Base-by-base conservation (phyloP, 1,284 basidiomycete species). In the Veloboletus limbatus region DNA sequence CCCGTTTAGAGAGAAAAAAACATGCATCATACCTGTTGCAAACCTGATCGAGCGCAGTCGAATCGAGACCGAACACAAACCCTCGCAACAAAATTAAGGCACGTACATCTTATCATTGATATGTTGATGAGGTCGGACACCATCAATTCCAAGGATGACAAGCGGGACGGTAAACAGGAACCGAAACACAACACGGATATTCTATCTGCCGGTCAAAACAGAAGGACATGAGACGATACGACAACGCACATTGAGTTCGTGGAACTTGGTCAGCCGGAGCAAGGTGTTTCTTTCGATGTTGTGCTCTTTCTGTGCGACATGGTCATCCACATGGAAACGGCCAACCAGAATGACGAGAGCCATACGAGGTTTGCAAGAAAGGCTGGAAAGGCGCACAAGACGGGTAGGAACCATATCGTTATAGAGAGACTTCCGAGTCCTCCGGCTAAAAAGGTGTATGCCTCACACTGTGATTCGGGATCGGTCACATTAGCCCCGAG, bases 231-330 rank as follows among this genome's bases (percentile, higher is more conserved):
- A 28, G 14, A 20, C 4, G n/a, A 24, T 0, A 10, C 4, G 14
- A 34, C 20, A 6, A 67, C 82, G 31, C 54, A 89, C 86, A 54
- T 90, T 89, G 36, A 89, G 65, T 58, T 90, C 87, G 34, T 85
- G 82, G 60, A 87, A 89, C 52, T 83, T 88, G 14, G 81, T 83
- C 36, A 90, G 66, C 17, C 85, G 77, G 30, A 87, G 73, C 37
- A 89, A 72, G 3, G 83, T 85, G 25, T 57, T 68, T 16, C 55
- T 71, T 41, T 89, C 86, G 9, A 87, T 81, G 5, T 76, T 37
- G 13, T 48, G 75, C 57, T 81, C 76, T 35, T 58, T 63, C 64
- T 77, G 73, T 77, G 79, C 45, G 5, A 28, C 22, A 38, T n/a
- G 22, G 16, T 47, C 43, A 32, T 16, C n/a, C 33, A 38, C 25